These are phyloP conservation scores for Arachis hypogaea DNA, from an alignment of 306 rosid species.

Conservation along the genomic window DNA sequence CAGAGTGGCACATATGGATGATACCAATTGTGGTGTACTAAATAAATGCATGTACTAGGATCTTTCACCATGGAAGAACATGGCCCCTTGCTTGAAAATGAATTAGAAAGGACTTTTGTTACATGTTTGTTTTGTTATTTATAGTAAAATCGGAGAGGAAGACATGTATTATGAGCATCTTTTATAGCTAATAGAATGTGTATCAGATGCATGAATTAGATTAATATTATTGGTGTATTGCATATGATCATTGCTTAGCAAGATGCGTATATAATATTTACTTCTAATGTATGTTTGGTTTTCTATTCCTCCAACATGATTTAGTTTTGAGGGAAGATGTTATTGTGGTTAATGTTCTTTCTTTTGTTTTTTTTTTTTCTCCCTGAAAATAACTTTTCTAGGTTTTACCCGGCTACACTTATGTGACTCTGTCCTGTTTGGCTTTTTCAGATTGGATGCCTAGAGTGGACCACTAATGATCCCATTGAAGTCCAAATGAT, in stretches of 20 bases:
- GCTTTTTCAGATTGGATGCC: constrained; percentile 38
- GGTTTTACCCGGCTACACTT: constrained; percentile 21
- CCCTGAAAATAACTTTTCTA: not conserved
- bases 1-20: not conserved
- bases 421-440: constrained; percentile 29
- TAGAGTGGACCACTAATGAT: constrained; percentile 28
- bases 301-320: not conserved
- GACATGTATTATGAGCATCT: not conserved
- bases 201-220: constrained; percentile 4
- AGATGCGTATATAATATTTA: not conserved
- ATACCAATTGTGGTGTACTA: not conserved
- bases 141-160: not conserved
- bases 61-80: constrained; percentile 3
- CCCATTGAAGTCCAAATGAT: constrained; percentile 39
- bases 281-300: not conserved
- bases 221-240: constrained; percentile 2
- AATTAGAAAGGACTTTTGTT: not conserved
- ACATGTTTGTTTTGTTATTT: not conserved
- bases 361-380: too few relatives aligned
- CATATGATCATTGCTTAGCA: not conserved
- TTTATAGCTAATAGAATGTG: not conserved
- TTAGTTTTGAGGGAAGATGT: constrained; percentile 12
- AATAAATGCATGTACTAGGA: constrained; percentile 2
- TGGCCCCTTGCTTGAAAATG: not conserved
- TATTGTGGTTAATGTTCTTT: not conserved